Evolutionary conservation across 129 eudicot species (phyloP), one percentile per base, ranked within the genome.

Genomic region (Chrysanthemum makinoi): DNA sequence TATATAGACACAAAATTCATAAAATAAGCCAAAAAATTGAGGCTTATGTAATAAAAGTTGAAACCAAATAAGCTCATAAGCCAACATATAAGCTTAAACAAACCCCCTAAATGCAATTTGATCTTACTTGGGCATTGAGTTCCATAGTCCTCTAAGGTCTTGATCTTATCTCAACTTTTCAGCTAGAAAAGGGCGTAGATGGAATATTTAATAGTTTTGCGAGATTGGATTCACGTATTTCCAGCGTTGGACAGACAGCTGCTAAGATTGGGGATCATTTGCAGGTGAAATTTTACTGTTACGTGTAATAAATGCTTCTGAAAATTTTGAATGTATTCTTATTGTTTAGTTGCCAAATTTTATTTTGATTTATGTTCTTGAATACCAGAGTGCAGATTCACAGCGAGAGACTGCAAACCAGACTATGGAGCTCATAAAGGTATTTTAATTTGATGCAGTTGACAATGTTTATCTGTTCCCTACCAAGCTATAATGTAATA

Each of bases 231-330:
- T 85, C 95, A 22, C 98, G 98, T 66, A 93, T 93, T 69, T 93
- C 98, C 39, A 93, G 96, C 49, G 98, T 93, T 82, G 98, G 98
- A 47, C 98, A 93, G 69, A 93, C 95, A 81, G 98, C 98, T 77
- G 98, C 98, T 33, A 89, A 93, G 84, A 93, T 93, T 61, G 98
- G 98, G 77, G 98, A 93, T 83, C 98, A 93, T 83, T 82, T 93
- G 63, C 96, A 89, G 95, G 98, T 93, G 76, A 77, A 39, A 10
- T 46, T 60, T 48, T 26, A 55, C 76, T 69, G 43, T 50, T 70
- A 24, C 33, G 52, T 53, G 26, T 58, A 39, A 16, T 68, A 65
- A 44, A 74, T 61, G 58, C 16, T 52, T 58, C 50, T 16, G 51
- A 0, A 39, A 39, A 79, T 12, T 48, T 18, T 44, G 13, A 17